These are phyloP conservation scores for Thermothelomyces thermophilus DNA, from an alignment of 2,329 filamentous ascomycete species.

Conservation along the genomic window DNA sequence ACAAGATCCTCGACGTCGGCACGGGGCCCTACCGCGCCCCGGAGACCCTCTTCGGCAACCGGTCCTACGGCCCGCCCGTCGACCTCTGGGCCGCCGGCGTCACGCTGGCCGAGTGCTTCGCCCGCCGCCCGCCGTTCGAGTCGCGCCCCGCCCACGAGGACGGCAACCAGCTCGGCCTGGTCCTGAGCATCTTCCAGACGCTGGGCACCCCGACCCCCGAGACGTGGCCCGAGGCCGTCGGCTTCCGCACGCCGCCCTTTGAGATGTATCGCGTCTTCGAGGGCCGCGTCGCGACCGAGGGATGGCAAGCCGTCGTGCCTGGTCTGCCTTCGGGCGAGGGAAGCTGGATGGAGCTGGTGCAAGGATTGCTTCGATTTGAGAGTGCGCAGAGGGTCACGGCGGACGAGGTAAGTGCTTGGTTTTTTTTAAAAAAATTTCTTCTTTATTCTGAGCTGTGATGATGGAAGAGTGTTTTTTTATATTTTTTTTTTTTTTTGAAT, in stretches of 20 bases:
- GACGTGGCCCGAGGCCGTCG: constrained; percentile 72
- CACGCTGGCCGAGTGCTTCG: constrained; percentile 70
- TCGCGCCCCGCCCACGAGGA: constrained; percentile 66
- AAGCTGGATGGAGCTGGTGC: constrained; percentile 59
- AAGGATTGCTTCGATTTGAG: constrained; percentile 65
- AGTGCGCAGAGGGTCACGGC: constrained; percentile 59
- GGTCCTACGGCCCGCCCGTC: constrained; percentile 61
- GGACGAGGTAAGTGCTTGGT: constrained; percentile 22
- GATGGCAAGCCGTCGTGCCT: constrained; percentile 66
- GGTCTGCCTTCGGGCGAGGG: constrained; percentile 34
- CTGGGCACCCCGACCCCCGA: constrained; percentile 77
- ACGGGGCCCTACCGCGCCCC: constrained; percentile 88
- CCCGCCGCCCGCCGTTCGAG: constrained; percentile 64
- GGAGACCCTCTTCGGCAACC: constrained; percentile 81
- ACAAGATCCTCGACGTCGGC: constrained; percentile 87
- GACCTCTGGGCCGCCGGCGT: constrained; percentile 89
- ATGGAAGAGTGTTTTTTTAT: too few relatives aligned
- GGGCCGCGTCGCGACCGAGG: constrained; percentile 45
- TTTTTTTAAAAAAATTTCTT: too few relatives aligned
- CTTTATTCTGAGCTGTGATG: neutral
- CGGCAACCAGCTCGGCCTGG: constrained; percentile 84
- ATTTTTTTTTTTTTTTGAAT: too few relatives aligned
- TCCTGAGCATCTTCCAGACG: constrained; percentile 87
- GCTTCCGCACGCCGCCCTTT: constrained; percentile 71
- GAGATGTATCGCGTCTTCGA: constrained; percentile 79